A percentile compares a stretch with the other conserved stretches of the same genome.
phyloP scores from a whole-genome alignment of 2,329 filamentous ascomycete species.

The Pseudocercospora crystallina region DNA sequence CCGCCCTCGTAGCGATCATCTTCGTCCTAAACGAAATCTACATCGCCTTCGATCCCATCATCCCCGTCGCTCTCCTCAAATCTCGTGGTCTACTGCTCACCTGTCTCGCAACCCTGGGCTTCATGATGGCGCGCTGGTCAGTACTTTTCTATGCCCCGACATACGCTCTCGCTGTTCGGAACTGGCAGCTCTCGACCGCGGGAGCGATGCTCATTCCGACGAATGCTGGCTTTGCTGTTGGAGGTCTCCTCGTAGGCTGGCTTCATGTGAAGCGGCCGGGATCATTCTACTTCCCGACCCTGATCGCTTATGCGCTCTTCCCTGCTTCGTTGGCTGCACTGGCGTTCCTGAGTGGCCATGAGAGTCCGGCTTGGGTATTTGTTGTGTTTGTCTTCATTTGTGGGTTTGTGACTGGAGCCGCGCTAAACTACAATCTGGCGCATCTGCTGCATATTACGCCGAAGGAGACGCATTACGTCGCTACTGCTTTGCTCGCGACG shows the following conservation, averaged over 20 bases:
- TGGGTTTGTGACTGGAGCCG: slow-evolving; percentile 69
- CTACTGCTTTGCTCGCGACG: slow-evolving; percentile 72
- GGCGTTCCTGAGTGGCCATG: slow-evolving; percentile 55
- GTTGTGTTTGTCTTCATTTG: slow-evolving; percentile 65
- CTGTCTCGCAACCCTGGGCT: slow-evolving; percentile 70
- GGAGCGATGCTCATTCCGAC: slow-evolving; percentile 79
- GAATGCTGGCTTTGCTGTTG: slow-evolving; percentile 74
- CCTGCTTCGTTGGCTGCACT: slow-evolving; percentile 59
- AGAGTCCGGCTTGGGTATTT: slow-evolving; percentile 55
- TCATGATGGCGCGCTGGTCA: slow-evolving; percentile 80
- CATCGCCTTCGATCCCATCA: slow-evolving; percentile 67
- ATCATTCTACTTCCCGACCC: slow-evolving; percentile 62
- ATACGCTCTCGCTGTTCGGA: slow-evolving; percentile 73
- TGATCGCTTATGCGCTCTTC: slow-evolving; percentile 62
- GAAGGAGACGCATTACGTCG: slow-evolving; percentile 68
- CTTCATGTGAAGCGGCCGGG: slow-evolving; percentile 72
- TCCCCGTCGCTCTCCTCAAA: slow-evolving; percentile 68
- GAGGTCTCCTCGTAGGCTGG: slow-evolving; percentile 70
- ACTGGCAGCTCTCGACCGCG: slow-evolving; percentile 66
- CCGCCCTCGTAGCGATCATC: slow-evolving; percentile 56
- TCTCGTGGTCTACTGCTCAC: slow-evolving; percentile 71
- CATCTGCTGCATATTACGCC: slow-evolving; percentile 73
- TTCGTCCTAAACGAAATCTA: slow-evolving; percentile 64
- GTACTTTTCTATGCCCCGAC: slow-evolving; percentile 79
- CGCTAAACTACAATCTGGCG: slow-evolving; percentile 77